phyloP scores from a whole-genome alignment of 2,329 filamentous ascomycete species.

The Sarocladium oryzae region DNA sequence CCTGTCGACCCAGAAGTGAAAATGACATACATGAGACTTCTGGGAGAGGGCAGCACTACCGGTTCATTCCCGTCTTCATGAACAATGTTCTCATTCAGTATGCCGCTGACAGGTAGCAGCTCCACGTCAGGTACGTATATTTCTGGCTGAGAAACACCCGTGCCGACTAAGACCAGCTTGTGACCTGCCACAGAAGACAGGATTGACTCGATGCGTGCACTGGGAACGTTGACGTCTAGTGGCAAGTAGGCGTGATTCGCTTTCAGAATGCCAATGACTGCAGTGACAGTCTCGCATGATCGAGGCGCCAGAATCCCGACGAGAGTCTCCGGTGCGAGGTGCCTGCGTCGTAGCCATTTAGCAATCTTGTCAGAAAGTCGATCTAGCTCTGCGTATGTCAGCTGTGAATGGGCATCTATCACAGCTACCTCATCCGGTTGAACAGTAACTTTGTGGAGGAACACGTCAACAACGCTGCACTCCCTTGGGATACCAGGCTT shows the following conservation, averaged over 20 bases:
- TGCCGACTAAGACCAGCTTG: background rate
- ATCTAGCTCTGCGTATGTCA: slow-evolving; percentile 7
- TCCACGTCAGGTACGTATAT: background rate
- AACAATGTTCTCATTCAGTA: background rate
- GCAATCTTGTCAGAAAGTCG: background rate
- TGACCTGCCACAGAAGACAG: slow-evolving; percentile 9
- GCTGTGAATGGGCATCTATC: slow-evolving; percentile 11
- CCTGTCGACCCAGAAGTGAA: slow-evolving; percentile 13
- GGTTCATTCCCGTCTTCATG: background rate
- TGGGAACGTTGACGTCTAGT: slow-evolving; percentile 12
- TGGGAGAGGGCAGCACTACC: background rate
- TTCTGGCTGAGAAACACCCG: background rate
- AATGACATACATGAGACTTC: slow-evolving; percentile 13
- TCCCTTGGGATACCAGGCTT: slow-evolving; percentile 15
- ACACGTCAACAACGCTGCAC: slow-evolving; percentile 18
- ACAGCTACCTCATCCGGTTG: slow-evolving; percentile 14
- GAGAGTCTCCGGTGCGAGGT: slow-evolving; percentile 9
- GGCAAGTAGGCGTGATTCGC: slow-evolving; percentile 13
- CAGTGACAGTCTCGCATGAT: slow-evolving; percentile 12
- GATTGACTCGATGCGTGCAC: slow-evolving; percentile 10
- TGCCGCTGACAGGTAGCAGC: background rate
- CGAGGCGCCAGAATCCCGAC: slow-evolving; percentile 12
- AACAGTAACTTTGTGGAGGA: slow-evolving; percentile 15
- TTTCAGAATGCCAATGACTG: slow-evolving; percentile 15
- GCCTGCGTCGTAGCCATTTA: slow-evolving; percentile 3